These are phyloP conservation scores for Primulina huaijiensis DNA, from an alignment of 257 asterid species.

Conservation along the genomic window DNA sequence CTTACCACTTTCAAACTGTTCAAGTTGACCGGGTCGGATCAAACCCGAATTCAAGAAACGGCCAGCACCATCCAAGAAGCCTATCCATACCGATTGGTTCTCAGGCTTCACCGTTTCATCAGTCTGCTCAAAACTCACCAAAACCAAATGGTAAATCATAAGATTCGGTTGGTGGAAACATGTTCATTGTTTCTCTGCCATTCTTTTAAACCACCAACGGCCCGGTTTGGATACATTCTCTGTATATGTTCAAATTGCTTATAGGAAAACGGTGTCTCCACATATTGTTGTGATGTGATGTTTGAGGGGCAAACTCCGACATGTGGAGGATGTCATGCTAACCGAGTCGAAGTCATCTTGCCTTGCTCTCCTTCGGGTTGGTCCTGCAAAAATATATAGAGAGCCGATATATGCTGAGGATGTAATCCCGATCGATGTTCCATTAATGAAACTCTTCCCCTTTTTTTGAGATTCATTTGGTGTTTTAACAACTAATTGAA, in stretches of 20 bases:
- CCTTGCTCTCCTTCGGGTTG: not conserved
- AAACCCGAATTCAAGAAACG: slow-evolving; percentile 59
- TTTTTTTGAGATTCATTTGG: not conserved
- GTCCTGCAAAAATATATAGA: not conserved
- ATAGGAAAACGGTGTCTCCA: slow-evolving; percentile 30
- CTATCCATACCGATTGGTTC: slow-evolving; percentile 66
- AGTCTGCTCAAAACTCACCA: slow-evolving; percentile 66
- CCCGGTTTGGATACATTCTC: slow-evolving; percentile 29
- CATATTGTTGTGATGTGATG: slow-evolving; percentile 26
- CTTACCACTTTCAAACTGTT: slow-evolving; percentile 72
- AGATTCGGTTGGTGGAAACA: slow-evolving; percentile 20
- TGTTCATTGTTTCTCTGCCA: slow-evolving; percentile 23
- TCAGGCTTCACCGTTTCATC: slow-evolving; percentile 74
- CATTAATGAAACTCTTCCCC: no score
- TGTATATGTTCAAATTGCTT: slow-evolving; percentile 14
- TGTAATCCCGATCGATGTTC: no score
- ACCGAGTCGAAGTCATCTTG: slow-evolving; percentile 26
- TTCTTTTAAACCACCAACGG: slow-evolving; percentile 32
- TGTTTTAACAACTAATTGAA: slow-evolving; percentile 19
- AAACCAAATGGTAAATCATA: slow-evolving; percentile 65
- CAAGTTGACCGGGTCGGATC: slow-evolving; percentile 65
- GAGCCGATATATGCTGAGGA: not conserved
- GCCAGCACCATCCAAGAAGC: slow-evolving; percentile 64
- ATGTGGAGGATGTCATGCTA: slow-evolving; percentile 42
- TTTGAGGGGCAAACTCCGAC: slow-evolving; percentile 28